A percentile compares a stretch with the other conserved stretches of the same genome.
Evolutionary conservation across 148 eudicot genomes (phyloP).

Genomic region (Polygonum maritimum): DNA sequence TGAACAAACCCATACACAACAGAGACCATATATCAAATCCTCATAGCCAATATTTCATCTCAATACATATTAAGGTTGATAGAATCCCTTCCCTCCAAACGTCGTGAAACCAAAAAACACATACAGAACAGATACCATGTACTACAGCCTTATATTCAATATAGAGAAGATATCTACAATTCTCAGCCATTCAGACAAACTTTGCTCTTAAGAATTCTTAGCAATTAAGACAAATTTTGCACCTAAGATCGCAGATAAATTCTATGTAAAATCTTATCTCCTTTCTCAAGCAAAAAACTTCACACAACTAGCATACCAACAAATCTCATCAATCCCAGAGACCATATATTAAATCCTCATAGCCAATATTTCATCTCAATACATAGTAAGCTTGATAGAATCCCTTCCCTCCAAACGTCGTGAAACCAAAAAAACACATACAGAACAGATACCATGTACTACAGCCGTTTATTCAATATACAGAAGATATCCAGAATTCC

Average conservation of each 20-base stretch:
- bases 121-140: not conserved
- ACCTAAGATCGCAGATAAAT: not conserved
- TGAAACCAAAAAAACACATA: not conserved
- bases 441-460: not conserved
- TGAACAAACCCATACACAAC: not conserved
- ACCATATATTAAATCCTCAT: not conserved
- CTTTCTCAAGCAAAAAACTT: not conserved
- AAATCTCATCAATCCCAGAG: not conserved
- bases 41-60: not conserved
- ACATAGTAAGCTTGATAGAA: not conserved
- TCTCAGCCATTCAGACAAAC: not conserved
- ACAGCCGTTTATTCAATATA: not conserved
- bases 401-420: not conserved
- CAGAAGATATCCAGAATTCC: not conserved
- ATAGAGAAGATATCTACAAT: not conserved
- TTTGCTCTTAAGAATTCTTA: not conserved
- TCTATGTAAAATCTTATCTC: not conserved
- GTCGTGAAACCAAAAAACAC: not conserved
- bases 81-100: not conserved
- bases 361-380: not conserved
- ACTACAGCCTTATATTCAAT: not conserved
- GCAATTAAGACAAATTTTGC: not conserved
- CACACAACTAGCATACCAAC: not conserved
- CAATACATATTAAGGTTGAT: not conserved
- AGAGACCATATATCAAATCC: not conserved